Percentiles rank a stretch among this genome's conserved stretches.
phyloP scores from a whole-genome alignment of 1,284 basidiomycete species.

The Microstroma glucosiphilum region DNA sequence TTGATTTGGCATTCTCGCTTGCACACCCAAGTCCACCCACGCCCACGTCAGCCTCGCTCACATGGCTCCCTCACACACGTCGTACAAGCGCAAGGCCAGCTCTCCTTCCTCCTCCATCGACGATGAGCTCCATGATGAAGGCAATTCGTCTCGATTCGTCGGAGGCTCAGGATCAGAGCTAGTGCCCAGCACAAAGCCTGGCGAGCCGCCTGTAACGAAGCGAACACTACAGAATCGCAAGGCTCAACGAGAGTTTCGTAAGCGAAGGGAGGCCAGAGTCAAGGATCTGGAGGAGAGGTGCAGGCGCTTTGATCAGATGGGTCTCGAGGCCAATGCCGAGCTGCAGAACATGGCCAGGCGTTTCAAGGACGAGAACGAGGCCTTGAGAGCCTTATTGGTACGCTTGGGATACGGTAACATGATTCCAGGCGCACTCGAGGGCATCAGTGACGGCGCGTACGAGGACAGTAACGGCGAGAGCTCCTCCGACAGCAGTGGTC shows the following conservation, averaged over 20 bases:
- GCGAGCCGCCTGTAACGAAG: slow-evolving; percentile 37
- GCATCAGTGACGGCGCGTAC: slow-evolving; percentile 13
- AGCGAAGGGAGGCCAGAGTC: slow-evolving; percentile 41
- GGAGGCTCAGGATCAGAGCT: slow-evolving; percentile 15
- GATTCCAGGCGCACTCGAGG: slow-evolving; percentile 29
- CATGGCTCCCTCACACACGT: neutral
- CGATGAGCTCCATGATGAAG: neutral
- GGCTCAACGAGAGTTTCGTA: slow-evolving; percentile 44
- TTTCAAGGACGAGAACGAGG: slow-evolving; percentile 45
- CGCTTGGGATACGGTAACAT: slow-evolving; percentile 39
- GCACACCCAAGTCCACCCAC: neutral
- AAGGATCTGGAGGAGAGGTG: slow-evolving; percentile 42
- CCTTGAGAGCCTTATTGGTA: slow-evolving; percentile 33
- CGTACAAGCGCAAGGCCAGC: neutral
- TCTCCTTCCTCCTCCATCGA: slow-evolving; percentile 1
- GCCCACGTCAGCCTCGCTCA: neutral
- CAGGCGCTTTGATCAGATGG: slow-evolving; percentile 43
- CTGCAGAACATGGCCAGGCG: slow-evolving; percentile 34
- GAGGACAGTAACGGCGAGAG: neutral
- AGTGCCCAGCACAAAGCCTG: slow-evolving; percentile 26
- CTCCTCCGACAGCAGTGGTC: neutral
- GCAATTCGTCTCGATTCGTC: neutral
- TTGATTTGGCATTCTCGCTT: too few relatives aligned
- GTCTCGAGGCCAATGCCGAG: slow-evolving; percentile 42
- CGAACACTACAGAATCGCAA: slow-evolving; percentile 39